Base-by-base conservation (phyloP, 148 eudicot species). In the Cornus suecica region DNA sequence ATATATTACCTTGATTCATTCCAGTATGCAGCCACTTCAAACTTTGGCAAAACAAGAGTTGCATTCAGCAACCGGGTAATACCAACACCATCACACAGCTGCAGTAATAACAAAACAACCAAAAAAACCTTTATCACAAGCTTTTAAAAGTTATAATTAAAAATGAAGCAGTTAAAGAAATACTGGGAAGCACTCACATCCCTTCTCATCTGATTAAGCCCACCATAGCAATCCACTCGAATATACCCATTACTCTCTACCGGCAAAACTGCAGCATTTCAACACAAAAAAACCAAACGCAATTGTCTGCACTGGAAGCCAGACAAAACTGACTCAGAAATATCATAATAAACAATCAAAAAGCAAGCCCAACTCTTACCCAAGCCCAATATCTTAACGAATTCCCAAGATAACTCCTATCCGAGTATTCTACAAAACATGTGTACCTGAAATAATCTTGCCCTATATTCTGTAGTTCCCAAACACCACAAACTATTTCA, bases 1-100 rank as follows among this genome's bases (percentile, higher is more conserved):
- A 28, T 37, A 6, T 67, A 51, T 69, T 88, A 95, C 99, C 99
- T 95, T n/a, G 99, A 88, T 75, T 95, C 99, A 69, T 95, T 95
- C 99, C 99, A 95, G 76, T 95, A 95, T 23, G 99, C 97, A 69
- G 99, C 99, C 75, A 87, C 97, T 81, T 95, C 99, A 88, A 95
- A 95, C 79, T 92, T 95, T 54, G 99, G 99, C 77, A 95, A 79
- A 71, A 95, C 97, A 71, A 95, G 94, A 77, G 99, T 92, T 29
- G 97, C 99, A 83, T 95, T 95, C 66, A 95, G 82, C 86, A 95
- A 75, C 72, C 93, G 89, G 60, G 99, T 97, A 83, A 94, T 83
- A 71, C 99, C 99, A 86, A 94, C 97, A 76, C 99, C 99, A 84
- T 94, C 99, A 80, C 99, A 94, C 18, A 94, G 86, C 99, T 94